Base-by-base conservation (phyloP, 176 grass and related monocot species). In the Lolium perenne region DNA sequence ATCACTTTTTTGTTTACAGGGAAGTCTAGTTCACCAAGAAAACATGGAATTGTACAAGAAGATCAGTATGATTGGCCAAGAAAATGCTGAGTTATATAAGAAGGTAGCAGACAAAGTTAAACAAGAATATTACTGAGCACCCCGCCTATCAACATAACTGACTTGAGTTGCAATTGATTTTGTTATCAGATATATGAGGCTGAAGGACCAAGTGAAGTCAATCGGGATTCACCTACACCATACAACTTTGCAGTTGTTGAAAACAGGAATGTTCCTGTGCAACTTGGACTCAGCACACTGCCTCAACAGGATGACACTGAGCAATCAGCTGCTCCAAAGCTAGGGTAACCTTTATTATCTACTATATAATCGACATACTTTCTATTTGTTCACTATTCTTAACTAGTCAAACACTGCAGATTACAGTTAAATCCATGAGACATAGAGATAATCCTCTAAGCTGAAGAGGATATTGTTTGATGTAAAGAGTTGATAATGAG, bases 11-110 rank as follows among this genome's bases (percentile, higher is more conserved):
- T 85, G 65, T 59, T 87, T 79, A 57, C 79, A 97, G 95, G 88
- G 88, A 84, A 97, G 77, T 70, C 65, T 94, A 66, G 72, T 94
- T 69, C 90, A 97, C 20, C 90, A 97, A 88, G 92, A 97, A 75
- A 97, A 97, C 85, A 90, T 86, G 55, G 95, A 97, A 63, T 83
- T 97, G 29, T 87, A 94, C 60, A 97, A 80, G 62, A 97, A 92
- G 83, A 80, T 94, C 76, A 94, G 92, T 78, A 6, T 79, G 32
- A 56, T 89, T 86, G 82, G 57, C 74, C 87, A 92, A 85, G 94
- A 97, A 90, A 94, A 97, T 69, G 71, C 76, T 14, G 89, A 94
- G 75, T 87, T 97, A 71, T 66, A 87, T 74, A 92, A 92, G 57
- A 97, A 92, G 94, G 94, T 97, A 94, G 47, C 68, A 62, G 56